A percentile compares a stretch with the other conserved stretches of the same genome.
Evolutionary conservation across 2,329 filamentous ascomycete species (phyloP).

Genomic region (Paraphaeosphaeria minitans): DNA sequence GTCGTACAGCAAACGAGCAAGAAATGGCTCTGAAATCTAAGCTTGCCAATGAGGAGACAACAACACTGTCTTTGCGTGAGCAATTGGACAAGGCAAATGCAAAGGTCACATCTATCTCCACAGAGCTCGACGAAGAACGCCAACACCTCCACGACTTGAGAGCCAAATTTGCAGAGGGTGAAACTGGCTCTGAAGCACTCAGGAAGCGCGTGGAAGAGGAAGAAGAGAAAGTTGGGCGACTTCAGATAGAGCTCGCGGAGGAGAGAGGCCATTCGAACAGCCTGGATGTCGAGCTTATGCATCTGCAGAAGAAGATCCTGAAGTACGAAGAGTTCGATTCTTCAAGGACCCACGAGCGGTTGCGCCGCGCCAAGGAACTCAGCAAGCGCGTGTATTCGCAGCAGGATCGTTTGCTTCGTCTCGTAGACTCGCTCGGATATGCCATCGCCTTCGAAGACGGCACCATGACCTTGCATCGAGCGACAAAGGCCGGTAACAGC

Average conservation of each 20-base stretch:
- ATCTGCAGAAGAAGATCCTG: slow-evolving; percentile 69
- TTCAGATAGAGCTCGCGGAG: slow-evolving; percentile 74
- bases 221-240: slow-evolving; percentile 69
- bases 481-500: slow-evolving; percentile 60
- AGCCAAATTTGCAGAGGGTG: slow-evolving; percentile 76
- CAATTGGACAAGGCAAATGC: slow-evolving; percentile 55
- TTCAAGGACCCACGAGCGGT: slow-evolving; percentile 70
- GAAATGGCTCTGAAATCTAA: slow-evolving; percentile 45
- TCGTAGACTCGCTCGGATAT: slow-evolving; percentile 88
- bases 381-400: slow-evolving; percentile 83
- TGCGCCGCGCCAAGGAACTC: slow-evolving; percentile 76
- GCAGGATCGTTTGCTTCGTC: slow-evolving; percentile 79
- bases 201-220: slow-evolving; percentile 76
- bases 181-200: slow-evolving; percentile 80
- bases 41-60: slow-evolving; percentile 45
- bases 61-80: slow-evolving; percentile 45
- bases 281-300: slow-evolving; percentile 75
- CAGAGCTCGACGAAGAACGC: slow-evolving; percentile 68
- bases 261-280: slow-evolving; percentile 76
- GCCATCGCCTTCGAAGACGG: slow-evolving; percentile 75
- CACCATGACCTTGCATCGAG: slow-evolving; percentile 75
- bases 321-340: slow-evolving; percentile 53
- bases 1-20: slow-evolving; percentile 47
- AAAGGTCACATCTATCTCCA: slow-evolving; percentile 52
- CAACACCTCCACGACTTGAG: slow-evolving; percentile 71